Evolutionary conservation across 2,329 filamentous ascomycete genomes (phyloP).

Genomic region (Zymoseptoria passerinii): DNA sequence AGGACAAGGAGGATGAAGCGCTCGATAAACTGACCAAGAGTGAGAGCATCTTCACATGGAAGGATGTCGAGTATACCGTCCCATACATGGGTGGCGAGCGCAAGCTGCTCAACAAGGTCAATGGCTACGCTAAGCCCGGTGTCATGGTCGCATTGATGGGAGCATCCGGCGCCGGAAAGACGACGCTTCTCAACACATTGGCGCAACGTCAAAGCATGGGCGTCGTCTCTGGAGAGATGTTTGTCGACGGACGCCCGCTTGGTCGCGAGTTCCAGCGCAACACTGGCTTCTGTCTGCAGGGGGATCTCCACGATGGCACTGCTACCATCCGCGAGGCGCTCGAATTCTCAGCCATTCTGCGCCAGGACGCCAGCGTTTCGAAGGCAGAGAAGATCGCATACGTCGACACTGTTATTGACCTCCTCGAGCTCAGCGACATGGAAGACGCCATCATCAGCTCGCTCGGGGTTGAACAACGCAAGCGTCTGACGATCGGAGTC

Average conservation of each 20-base stretch:
- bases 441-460: constrained; percentile 59
- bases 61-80: constrained; percentile 63
- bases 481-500: constrained; percentile 64
- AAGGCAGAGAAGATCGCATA: constrained; percentile 56
- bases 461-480: constrained; percentile 61
- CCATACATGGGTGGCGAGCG: constrained; percentile 56
- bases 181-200: constrained; percentile 69
- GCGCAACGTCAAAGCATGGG: constrained; percentile 63
- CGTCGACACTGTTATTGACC: constrained; percentile 56
- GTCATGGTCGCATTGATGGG: constrained; percentile 75
- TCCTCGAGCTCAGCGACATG: constrained; percentile 57
- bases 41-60: constrained; percentile 63
- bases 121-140: constrained; percentile 71
- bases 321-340: constrained; percentile 60
- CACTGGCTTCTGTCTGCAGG: constrained; percentile 65
- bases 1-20: constrained; percentile 33
- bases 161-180: constrained; percentile 74
- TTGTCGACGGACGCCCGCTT: constrained; percentile 59
- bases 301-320: constrained; percentile 62
- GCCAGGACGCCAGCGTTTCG: constrained; percentile 49
- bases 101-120: constrained; percentile 60
- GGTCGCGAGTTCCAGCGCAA: constrained; percentile 58
- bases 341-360: constrained; percentile 59
- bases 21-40: constrained; percentile 46
- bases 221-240: constrained; percentile 58